Evolutionary conservation across 106 monocot genomes (phyloP), one percentile per base, ranked within the genome.

Genomic region (Cymbidium sinense): DNA sequence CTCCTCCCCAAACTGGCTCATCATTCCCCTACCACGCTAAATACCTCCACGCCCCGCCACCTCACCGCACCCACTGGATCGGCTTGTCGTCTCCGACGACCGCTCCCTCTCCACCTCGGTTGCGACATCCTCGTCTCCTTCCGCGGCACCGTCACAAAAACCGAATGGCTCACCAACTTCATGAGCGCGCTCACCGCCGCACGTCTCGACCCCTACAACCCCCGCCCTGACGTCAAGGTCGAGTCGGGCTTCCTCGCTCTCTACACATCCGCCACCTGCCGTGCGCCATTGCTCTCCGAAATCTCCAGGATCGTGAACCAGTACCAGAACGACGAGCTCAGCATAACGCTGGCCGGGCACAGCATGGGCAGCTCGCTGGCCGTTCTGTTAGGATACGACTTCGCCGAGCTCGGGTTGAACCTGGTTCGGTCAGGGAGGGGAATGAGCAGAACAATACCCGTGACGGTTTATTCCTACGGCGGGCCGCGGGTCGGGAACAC

Each of bases 281-380:
- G 89, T 35, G 73, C 86, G 54, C 89, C 86, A 79, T 73, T 89
- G 0, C 86, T 89, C 27, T 71, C 70, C 9, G 90, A 87, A 82
- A 9, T 87, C 13, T 76, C 85, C 1, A 74, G 82, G 18, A 34
- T 90, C 4, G 21, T 85, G 8, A 75, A 64, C 51, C 75, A 54
- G 27, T 78, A 87, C 34, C 80, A 76, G 7, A 47, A 61, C 27
- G 85, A 84, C 34, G 85, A 84, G 28, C 0, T 84, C 36, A 82
- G 91, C 77, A 76, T 91, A 41, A 91, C 91, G 1, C 31, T 91
- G 51, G 88, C 80, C 0, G 91, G 91, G 7, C 91, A 91, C 82
- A 91, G 91, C 88, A 88, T 91, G 88, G 91, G 91, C 2, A 88
- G 88, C 76, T 84, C 91, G 0, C 69, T 91, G 0, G 91, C 91